Base-by-base conservation (phyloP, 176 grass and related monocot genomes). In the Musa beccarii region DNA sequence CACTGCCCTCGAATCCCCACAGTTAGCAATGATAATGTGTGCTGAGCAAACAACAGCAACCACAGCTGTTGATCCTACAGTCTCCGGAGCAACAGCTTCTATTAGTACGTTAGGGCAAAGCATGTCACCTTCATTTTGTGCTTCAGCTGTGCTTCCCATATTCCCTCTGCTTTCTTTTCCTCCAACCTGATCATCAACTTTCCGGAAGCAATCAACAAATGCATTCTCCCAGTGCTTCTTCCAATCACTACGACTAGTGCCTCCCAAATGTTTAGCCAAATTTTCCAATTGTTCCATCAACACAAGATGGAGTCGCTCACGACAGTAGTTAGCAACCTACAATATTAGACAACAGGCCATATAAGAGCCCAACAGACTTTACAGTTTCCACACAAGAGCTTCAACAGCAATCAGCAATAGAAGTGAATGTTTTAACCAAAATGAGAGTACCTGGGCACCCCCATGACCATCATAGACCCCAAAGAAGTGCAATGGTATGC, bases 1-100 rank as follows among this genome's bases (percentile, higher is more conserved):
- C 34, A 97, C 90, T 2, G 88, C 90, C 15, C 93, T 85, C 0
- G 93, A 97, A 84, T 97, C 93, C 2, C 93, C 93, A 72, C 93
- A 97, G 26, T 97, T 97, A 52, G 93, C 83, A 11, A 97, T 72
- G 8, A 97, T 82, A 49, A 96, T 56, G 53, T 96, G 93, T 0
- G 93, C 90, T 10, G 89, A 85, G 73, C 83, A 92, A 54, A 97
- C 51, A 1, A 92, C 80, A 1, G 90, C 84, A 3, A 85, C 84
- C 51, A 96, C 90, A 1, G 93, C 89, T 22, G 92, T 96, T 28
- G 92, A 86, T 24, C 92, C 92, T 22, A 87, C 92, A 55, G 87
- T 96, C 63, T 96, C 92, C 7, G 92, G 89, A 54, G 89, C 89
- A 78, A 89, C 76, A 5, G 89, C 86, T 71, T 82, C 79, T 28